phyloP scores from a whole-genome alignment of 805 yeast species.

The Wickerhamomyces chaumierensis region DNA sequence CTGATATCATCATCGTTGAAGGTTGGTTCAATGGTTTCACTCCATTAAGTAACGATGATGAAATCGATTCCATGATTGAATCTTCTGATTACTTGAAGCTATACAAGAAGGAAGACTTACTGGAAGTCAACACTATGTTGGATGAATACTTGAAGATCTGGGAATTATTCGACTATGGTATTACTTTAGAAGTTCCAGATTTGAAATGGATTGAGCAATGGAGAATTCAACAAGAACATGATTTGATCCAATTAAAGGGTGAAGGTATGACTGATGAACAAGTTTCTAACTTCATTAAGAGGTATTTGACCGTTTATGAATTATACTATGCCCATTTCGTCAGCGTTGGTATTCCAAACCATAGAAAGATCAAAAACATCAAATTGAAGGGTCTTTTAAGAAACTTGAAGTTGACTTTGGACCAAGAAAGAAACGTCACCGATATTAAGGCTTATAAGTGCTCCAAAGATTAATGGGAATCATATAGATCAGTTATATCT shows the following conservation, averaged over 20 bases:
- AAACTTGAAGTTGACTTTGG: slow-evolving; percentile 12
- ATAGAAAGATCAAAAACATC: slow-evolving; percentile 7
- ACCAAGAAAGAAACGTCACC: slow-evolving; percentile 8
- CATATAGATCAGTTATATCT: too few species aligned
- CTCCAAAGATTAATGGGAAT: neutral
- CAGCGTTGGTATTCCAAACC: slow-evolving; percentile 18
- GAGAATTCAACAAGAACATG: slow-evolving; percentile 64
- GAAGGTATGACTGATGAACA: slow-evolving; percentile 71
- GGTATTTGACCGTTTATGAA: slow-evolving; percentile 81
- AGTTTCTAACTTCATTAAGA: slow-evolving; percentile 58
- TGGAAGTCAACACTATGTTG: slow-evolving; percentile 42
- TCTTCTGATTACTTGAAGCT: slow-evolving; percentile 15
- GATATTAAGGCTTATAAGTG: slow-evolving; percentile 1
- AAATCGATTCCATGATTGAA: slow-evolving; percentile 7
- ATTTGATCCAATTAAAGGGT: slow-evolving; percentile 40
- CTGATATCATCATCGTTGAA: slow-evolving; percentile 68
- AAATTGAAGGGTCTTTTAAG: slow-evolving; percentile 6
- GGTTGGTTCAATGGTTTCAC: slow-evolving; percentile 90
- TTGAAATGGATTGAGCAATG: slow-evolving; percentile 60
- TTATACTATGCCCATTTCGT: slow-evolving; percentile 44
- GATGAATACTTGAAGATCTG: slow-evolving; percentile 40
- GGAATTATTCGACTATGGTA: slow-evolving; percentile 46
- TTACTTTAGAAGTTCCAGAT: slow-evolving; percentile 49
- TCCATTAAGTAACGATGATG: slow-evolving; percentile 24
- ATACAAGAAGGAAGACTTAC: slow-evolving; percentile 19